Conservation (phyloP, 1,284 basidiomycete genomes). For the Xerocomus minutiporus region DNA sequence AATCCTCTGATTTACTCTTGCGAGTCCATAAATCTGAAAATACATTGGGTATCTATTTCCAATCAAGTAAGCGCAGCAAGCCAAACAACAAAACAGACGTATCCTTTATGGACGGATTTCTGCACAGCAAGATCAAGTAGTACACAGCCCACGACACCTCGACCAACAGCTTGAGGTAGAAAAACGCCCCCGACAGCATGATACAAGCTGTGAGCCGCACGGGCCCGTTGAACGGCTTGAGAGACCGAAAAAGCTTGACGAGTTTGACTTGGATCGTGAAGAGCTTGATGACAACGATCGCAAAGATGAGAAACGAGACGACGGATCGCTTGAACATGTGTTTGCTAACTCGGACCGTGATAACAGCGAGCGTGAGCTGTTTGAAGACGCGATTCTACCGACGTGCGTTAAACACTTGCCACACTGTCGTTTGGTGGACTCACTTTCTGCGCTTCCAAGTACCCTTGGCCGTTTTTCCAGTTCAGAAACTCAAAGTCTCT, state of each 20-base stretch:
- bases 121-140: conserved; percentile 27
- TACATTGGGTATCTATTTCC: conserved; percentile 21
- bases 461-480: conserved; percentile 19
- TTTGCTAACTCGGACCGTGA: conserved; percentile 28
- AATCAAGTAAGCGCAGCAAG: conserved; percentile 27
- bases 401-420: background rate
- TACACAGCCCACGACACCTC: conserved; percentile 30
- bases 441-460: conserved; percentile 20
- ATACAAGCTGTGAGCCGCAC: conserved; percentile 24
- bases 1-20: background rate
- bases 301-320: conserved; percentile 28
- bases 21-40: background rate
- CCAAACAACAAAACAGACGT: conserved; percentile 21
- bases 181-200: conserved; percentile 23
- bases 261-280: conserved; percentile 30
- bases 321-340: conserved; percentile 31
- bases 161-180: conserved; percentile 28
- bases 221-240: conserved; percentile 26
- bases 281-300: conserved; percentile 30
- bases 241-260: conserved; percentile 27
- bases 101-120: conserved; percentile 27
- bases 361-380: conserved; percentile 23
- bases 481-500: conserved; percentile 16
- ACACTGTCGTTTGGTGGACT: background rate
- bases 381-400: conserved; percentile 22